Evolutionary conservation across 768 basidiomycete genomes (phyloP).

Genomic region (Russula compacta): DNA sequence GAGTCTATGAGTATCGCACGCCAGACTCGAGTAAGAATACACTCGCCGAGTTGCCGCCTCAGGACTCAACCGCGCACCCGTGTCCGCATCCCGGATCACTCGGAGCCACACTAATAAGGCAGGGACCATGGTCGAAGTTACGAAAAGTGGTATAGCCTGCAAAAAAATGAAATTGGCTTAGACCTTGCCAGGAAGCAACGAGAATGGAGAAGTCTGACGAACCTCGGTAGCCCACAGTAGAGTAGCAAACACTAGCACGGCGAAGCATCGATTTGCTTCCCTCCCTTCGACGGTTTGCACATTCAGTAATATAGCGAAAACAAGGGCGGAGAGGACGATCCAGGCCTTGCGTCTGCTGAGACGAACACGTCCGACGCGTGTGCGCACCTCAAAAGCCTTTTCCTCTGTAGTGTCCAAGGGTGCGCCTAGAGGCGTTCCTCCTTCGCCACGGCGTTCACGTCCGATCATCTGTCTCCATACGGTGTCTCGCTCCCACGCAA

Average conservation of each 20-base stretch:
- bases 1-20: conserved; percentile 1
- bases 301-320: conserved; percentile 57
- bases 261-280: conserved; percentile 85
- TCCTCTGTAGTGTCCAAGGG: conserved; percentile 29
- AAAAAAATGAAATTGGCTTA: neutral
- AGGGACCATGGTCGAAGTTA: conserved; percentile 89
- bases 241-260: conserved; percentile 82
- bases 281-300: conserved; percentile 45
- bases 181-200: neutral
- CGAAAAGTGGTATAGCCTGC: conserved; percentile 95
- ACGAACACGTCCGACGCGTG: conserved; percentile 57
- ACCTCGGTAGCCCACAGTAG: conserved; percentile 97
- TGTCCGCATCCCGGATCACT: conserved; percentile 59
- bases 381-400: conserved; percentile 41
- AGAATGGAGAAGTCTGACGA: conserved; percentile 19
- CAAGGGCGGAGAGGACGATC: conserved; percentile 43
- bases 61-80: conserved; percentile 42
- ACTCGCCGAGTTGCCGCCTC: conserved; percentile 75
- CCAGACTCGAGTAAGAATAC: neutral
- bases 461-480: conserved; percentile 96
- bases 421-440: conserved; percentile 23
- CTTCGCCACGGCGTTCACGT: conserved; percentile 61
- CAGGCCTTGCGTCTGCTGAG: conserved; percentile 57
- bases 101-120: conserved; percentile 78
- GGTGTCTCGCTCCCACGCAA: conserved; percentile 96